phyloP scores from a whole-genome alignment of 179 eudicot species.

The Corrigiola litoralis region DNA sequence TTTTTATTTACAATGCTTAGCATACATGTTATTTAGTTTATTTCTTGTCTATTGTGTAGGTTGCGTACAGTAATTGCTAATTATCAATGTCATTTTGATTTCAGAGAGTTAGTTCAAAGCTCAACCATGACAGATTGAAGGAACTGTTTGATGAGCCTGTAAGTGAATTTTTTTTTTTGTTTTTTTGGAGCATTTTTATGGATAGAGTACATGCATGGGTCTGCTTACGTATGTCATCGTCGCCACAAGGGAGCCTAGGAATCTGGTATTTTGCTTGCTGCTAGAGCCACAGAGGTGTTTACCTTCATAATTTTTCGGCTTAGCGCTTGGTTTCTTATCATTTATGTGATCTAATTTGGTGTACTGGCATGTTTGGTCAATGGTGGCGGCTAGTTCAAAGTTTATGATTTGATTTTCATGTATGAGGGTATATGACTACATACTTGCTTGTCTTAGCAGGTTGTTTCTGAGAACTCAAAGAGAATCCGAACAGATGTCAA shows the following conservation, averaged over 20 bases:
- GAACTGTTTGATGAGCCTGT: conserved; percentile 49
- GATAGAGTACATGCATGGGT: too few species aligned
- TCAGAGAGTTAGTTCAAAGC: conserved; percentile 52
- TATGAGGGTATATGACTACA: background rate
- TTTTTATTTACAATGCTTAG: background rate
- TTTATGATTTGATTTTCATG: background rate
- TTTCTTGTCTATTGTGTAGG: background rate
- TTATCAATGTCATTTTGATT: conserved; percentile 12
- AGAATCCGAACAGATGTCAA: conserved; percentile 21
- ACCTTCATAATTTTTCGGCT: too few species aligned
- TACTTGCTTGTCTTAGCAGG: conserved; percentile 20
- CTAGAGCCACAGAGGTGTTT: too few species aligned
- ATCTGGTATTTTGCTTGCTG: too few species aligned
- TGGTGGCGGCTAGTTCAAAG: background rate
- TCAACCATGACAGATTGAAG: conserved; percentile 49
- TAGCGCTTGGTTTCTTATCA: too few species aligned
- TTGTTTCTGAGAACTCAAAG: conserved; percentile 24
- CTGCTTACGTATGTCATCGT: too few species aligned
- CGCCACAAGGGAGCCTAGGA: too few species aligned
- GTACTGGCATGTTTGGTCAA: background rate
- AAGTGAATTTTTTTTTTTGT: conserved; percentile 21
- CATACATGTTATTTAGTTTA: background rate
- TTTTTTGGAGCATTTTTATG: background rate
- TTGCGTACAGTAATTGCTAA: background rate
- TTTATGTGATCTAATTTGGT: too few species aligned